Conservation (phyloP, 768 basidiomycete genomes). For the Cystoderma amianthinum region DNA sequence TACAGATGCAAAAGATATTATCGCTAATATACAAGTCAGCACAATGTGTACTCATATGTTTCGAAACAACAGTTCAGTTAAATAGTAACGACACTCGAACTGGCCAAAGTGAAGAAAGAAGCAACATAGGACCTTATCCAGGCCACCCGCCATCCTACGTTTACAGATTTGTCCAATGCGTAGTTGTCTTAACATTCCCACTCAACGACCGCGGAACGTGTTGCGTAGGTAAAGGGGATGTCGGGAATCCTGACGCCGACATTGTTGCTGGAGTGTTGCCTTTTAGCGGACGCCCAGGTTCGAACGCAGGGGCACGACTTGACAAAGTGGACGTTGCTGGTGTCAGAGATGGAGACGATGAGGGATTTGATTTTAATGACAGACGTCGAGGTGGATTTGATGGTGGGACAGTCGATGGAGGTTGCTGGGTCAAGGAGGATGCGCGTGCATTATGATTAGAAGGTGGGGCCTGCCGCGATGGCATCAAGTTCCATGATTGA, state of each 20-base stretch:
- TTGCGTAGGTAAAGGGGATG: neutral
- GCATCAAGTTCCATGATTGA: neutral
- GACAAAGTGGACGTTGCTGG: slow-evolving; percentile 30
- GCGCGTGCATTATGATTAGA: neutral
- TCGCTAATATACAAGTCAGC: too few species aligned
- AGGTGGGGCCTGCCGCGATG: neutral
- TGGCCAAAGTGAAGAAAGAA: too few species aligned
- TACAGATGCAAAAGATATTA: too few species aligned
- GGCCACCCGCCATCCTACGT: neutral
- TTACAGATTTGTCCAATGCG: neutral
- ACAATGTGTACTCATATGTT: too few species aligned
- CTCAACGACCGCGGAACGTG: neutral
- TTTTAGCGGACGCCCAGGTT: slow-evolving; percentile 19
- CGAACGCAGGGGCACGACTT: slow-evolving; percentile 45
- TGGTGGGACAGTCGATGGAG: slow-evolving; percentile 5
- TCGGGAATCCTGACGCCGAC: too few species aligned
- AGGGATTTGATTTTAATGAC: slow-evolving; percentile 2
- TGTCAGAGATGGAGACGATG: slow-evolving; percentile 4
- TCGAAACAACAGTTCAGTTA: too few species aligned
- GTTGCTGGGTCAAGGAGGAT: neutral
- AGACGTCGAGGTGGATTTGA: neutral
- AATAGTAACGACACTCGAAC: too few species aligned
- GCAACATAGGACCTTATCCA: too few species aligned
- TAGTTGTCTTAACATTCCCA: neutral
- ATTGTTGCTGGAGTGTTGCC: neutral